Base-by-base conservation (phyloP, 2,329 filamentous ascomycete genomes). In the Fusarium albosuccineum region DNA sequence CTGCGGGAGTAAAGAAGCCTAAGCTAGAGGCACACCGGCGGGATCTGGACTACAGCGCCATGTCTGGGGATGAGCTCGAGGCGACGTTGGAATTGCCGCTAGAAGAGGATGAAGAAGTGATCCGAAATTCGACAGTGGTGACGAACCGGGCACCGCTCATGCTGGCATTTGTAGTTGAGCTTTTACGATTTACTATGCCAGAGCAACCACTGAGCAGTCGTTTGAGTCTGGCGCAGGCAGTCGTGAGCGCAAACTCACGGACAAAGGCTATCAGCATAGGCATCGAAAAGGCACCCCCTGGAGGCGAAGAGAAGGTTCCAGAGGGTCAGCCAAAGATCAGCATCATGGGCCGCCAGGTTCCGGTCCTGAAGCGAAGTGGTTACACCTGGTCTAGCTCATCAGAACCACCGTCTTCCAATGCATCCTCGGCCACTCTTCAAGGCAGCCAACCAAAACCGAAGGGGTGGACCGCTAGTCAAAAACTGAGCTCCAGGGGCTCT, bases 141-240 rank as follows among this genome's bases (percentile, higher is more conserved):
- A 96, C 92, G 0, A 97, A 97, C 73, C 85, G 94, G 39, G 93
- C 94, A 3, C 93, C 94, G 1, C 80, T 97, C 2, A 89, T 97
- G 2, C 83, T 97, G 6, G 93, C 93, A 0, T 97, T 97, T 77
- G 89, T 91, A 1, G 86, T 93, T 13, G 87, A 89, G 62, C 75
- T 95, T 49, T 76, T 97, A 46, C 90, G 91, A 45, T 89, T 91
- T 74, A 97, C 92, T 0, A 95, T 94, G 90, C 92, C 93, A 0
- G 90, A 92, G 68, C 94, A 97, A 75, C 93, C 93, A 4, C 83
- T 90, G 4, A 96, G 92, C n/a, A 95, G 92, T 75, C 85, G 92
- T 46, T 81, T 97, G 17, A 97, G 93, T 74, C 81, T 97, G 17
- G 92, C 90, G 0, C 93, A 97, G 77, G 93, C 92, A 1, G 89